Percentiles rank a stretch among this genome's conserved stretches.
Evolutionary conservation across 208 protist genomes (phyloP).

Genomic region (Blastocrithidia nonstop): DNA sequence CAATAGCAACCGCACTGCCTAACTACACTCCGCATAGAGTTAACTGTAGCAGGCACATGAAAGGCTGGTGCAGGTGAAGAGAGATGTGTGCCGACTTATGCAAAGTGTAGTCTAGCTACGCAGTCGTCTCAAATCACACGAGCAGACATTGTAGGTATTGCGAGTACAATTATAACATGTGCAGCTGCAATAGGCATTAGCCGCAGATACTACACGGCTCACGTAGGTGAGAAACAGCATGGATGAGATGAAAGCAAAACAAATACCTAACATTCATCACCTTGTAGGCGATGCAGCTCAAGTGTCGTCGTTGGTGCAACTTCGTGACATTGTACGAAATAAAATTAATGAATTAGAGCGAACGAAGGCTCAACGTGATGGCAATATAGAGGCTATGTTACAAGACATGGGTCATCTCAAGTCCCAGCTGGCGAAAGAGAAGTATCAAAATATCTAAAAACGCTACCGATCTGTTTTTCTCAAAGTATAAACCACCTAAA

Average conservation of each 20-base stretch:
- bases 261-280: too few species aligned
- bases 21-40: too few species aligned
- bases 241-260: too few species aligned
- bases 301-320: slow-evolving; percentile 17
- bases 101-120: too few species aligned
- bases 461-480: slow-evolving; percentile 80
- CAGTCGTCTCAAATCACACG: too few species aligned
- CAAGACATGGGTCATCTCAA: slow-evolving; percentile 39
- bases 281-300: slow-evolving; percentile 37
- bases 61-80: too few species aligned
- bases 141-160: too few species aligned
- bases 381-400: slow-evolving; percentile 64
- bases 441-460: slow-evolving; percentile 76
- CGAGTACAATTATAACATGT: too few species aligned
- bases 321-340: slow-evolving; percentile 55
- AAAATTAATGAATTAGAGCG: slow-evolving; percentile 50
- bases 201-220: slow-evolving; percentile 31
- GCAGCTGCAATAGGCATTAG: slow-evolving; percentile 17
- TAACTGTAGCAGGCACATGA: too few species aligned
- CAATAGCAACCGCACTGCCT: too few species aligned
- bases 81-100: too few species aligned
- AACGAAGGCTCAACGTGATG: slow-evolving; percentile 48
- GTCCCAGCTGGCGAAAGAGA: slow-evolving; percentile 39
- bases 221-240: slow-evolving; percentile 24
- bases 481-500: slow-evolving; percentile 77